Base-by-base conservation (phyloP, 768 basidiomycete genomes). In the Lepiota venenata region DNA sequence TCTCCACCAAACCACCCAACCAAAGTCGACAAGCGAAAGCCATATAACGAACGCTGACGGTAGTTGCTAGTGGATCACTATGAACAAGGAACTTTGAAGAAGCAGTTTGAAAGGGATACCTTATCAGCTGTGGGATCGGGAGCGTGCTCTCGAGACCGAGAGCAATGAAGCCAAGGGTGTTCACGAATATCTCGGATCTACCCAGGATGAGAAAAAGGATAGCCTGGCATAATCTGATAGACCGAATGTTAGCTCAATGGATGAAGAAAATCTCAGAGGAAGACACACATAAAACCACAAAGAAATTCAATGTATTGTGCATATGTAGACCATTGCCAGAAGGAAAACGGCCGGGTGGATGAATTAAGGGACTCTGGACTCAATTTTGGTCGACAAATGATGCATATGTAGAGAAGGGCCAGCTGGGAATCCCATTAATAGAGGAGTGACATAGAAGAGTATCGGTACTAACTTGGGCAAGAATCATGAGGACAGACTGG, bases 241-340 rank as follows among this genome's bases (percentile, higher is more conserved):
- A 15, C 32, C 32, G 32, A 32, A 9, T 9, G 8, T 32, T 11
- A 32, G 32, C 2, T 32, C 6, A 29, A n/a, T n/a, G n/a, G 29
- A 18, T 15, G 41, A 38, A 36, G 25, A 46, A 36, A 38, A 37
- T 37, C 3, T 12, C 5, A 2, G 16, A 37, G 52, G 14, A 51
- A 29, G 36, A 37, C 79, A 41, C 59, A 91, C 91, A 93, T 86
- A 55, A 87, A 75, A 8, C 82, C 87, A 8, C 88, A 87, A 48
- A 93, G 74, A 68, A 90, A 92, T 63, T 93, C 91, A 48, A 93
- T 75, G 64, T 93, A 86, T 62, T 89, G 88, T 1, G 79, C 70
- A 65, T 92, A 93, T 2, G 73, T 78, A 45, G 77, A 69, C 91
- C 91, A 93, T 62, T 93, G 89, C 91, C 91, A 93, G 69, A 93